Evolutionary conservation across 2,329 filamentous ascomycete species (phyloP).

Genomic region (Aspergillus pseudoviridinutans): DNA sequence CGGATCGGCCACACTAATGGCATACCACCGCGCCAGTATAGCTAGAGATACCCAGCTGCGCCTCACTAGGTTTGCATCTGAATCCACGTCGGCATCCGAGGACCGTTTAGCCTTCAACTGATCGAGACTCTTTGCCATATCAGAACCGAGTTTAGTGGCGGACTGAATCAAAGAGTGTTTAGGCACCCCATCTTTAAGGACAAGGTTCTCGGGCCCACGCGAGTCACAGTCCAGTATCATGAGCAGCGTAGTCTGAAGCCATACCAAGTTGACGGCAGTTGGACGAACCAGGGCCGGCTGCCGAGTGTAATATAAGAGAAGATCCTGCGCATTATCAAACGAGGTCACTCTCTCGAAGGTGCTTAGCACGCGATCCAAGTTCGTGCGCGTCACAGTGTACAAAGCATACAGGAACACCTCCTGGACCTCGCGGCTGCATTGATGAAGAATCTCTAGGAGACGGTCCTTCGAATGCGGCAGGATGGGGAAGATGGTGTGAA

Average conservation of each 20-base stretch:
- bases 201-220: conserved; percentile 40
- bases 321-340: conserved; percentile 39
- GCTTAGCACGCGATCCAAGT: conserved; percentile 29
- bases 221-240: conserved; percentile 42
- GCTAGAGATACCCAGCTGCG: conserved; percentile 39
- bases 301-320: conserved; percentile 36
- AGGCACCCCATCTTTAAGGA: conserved; percentile 37
- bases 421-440: conserved; percentile 38
- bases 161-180: conserved; percentile 40
- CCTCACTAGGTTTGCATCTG: conserved; percentile 37
- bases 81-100: conserved; percentile 36
- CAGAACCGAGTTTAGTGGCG: conserved; percentile 35
- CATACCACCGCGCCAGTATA: conserved; percentile 41
- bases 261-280: conserved; percentile 36
- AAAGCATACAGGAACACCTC: conserved; percentile 39
- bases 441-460: conserved; percentile 34
- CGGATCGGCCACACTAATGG: conserved; percentile 38
- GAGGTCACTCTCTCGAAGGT: conserved; percentile 34
- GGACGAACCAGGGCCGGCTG: conserved; percentile 34
- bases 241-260: conserved; percentile 39
- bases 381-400: conserved; percentile 38
- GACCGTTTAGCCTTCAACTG: conserved; percentile 34
- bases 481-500: conserved; percentile 39
- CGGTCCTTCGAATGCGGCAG: conserved; percentile 39
- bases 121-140: conserved; percentile 37